Evolutionary conservation across 176 grass and related monocot genomes (phyloP), one percentile per base, ranked within the genome.

Genomic region (Panicum miliaceum): DNA sequence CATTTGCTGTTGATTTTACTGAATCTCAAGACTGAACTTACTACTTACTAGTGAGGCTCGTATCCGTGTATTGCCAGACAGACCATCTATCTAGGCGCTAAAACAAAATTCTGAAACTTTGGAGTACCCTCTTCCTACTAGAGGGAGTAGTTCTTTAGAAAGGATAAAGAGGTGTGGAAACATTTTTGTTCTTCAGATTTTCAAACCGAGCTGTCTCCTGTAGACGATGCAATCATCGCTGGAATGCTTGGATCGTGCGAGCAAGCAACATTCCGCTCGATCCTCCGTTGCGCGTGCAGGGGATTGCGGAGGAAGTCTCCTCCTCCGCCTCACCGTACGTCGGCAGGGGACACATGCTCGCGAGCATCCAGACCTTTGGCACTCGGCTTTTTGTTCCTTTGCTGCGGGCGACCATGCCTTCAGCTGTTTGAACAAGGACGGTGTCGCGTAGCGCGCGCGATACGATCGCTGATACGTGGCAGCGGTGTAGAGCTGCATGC

Each of bases 221-320:
- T 7, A 7, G 59, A 64, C 26, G 51, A 47, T 3, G 16, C 67
- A 72, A 62, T 82, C 68, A 62, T 82, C 23, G 68, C 12, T 36
- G 20, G 12, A 41, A 50, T 61, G 3, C 41, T 73, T 61, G 16
- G 53, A 18, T 47, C 25, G 16, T 60, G 25, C 68, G 25, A 47
- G 40, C 54, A 16, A 36, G 54, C 19, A 25, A 62, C 81, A 63
- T 63, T 83, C 41, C 1, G 61, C 32, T 15, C 25, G 53, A 82
- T 72, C 32, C 62, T 37, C 26, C 1, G 65, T n/a, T 46, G 67
- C 52, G 37, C 34, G 66, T 70, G 38, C 51, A 34, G 66, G 65
- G 80, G 34, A 51, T 58, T 77, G n/a, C 37, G n/a, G 13, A 27
- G 80, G 8, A 82, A 82, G 40, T 23, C 53, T 48, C 76, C 58